Percentiles rank a stretch among this genome's conserved stretches.
phyloP scores from a whole-genome alignment of 2,329 filamentous ascomycete species.

The Zopfia rhizophila region DNA sequence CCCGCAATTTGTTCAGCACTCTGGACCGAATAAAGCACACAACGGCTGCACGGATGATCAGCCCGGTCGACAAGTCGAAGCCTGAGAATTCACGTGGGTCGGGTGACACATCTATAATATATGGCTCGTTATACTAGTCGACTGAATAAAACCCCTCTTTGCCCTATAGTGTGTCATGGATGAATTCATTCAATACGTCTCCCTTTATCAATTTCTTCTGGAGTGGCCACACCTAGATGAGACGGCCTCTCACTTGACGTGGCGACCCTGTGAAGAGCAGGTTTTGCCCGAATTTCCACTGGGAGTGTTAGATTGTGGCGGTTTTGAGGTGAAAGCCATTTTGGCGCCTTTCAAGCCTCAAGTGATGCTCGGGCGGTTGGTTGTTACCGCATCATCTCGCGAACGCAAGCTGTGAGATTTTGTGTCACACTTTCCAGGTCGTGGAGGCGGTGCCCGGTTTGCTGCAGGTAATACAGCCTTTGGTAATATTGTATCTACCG shows the following conservation, averaged over 20 bases:
- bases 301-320: slow-evolving; percentile 7
- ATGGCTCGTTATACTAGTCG: slow-evolving; percentile 14
- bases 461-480: slow-evolving; percentile 22
- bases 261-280: slow-evolving; percentile 6
- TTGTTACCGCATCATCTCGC: slow-evolving; percentile 23
- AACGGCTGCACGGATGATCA: slow-evolving; percentile 32
- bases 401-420: slow-evolving; percentile 27
- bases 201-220: slow-evolving; percentile 19
- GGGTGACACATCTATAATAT: slow-evolving; percentile 22
- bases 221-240: slow-evolving; percentile 13
- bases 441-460: slow-evolving; percentile 14
- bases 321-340: slow-evolving; percentile 21
- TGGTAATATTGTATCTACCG: slow-evolving; percentile 28
- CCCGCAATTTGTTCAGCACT: slow-evolving; percentile 29
- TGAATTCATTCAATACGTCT: slow-evolving; percentile 12
- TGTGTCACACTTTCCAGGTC: slow-evolving; percentile 27
- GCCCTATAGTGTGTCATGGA: slow-evolving; percentile 21
- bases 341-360: slow-evolving; percentile 26
- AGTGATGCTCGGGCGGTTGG: slow-evolving; percentile 18
- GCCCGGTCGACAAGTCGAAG: slow-evolving; percentile 21
- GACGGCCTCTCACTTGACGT: slow-evolving; percentile 8
- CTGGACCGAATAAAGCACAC: slow-evolving; percentile 24
- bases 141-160: slow-evolving; percentile 16
- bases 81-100: slow-evolving; percentile 19
- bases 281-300: slow-evolving; percentile 5